phyloP scores from a whole-genome alignment of 108 stramenopile genomes.

The Nitzschia putrida region DNA sequence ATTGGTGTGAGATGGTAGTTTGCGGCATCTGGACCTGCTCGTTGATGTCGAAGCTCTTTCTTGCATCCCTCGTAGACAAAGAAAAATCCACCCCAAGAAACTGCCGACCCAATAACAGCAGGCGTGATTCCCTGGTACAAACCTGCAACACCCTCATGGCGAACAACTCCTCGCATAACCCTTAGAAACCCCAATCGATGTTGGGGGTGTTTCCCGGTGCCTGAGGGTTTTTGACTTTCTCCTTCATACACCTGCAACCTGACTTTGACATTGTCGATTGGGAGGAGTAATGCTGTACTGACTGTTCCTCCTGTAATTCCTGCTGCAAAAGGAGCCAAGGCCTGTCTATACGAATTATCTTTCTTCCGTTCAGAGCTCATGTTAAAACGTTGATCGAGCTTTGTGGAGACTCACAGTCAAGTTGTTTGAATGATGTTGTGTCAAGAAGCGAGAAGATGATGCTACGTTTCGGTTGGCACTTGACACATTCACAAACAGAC shows the following conservation, averaged over 20 bases:
- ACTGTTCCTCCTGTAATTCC: constrained; percentile 74
- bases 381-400: too few relatives aligned
- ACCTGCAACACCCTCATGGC: constrained; percentile 79
- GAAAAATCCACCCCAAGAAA: constrained; percentile 98
- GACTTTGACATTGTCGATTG: constrained; percentile 94
- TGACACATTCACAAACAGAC: too few relatives aligned
- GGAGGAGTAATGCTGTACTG: constrained; percentile 82
- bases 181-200: constrained; percentile 21
- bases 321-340: constrained; percentile 47
- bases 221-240: not conserved
- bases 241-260: constrained; percentile 89
- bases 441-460: too few relatives aligned
- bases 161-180: constrained; percentile 56
- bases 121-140: constrained; percentile 92
- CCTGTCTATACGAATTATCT: too few relatives aligned
- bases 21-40: not conserved
- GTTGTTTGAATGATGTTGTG: too few relatives aligned
- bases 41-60: constrained; percentile 37
- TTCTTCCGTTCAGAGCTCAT: too few relatives aligned
- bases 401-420: too few relatives aligned
- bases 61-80: constrained; percentile 94
- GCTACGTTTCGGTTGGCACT: too few relatives aligned
- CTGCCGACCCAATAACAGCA: constrained; percentile 87
- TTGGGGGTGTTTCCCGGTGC: constrained; percentile 12
- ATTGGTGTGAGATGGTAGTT: constrained; percentile 41